Evolutionary conservation across 768 basidiomycete genomes (phyloP), one percentile per base, ranked within the genome.

Genomic region (Coprinopsis strossmayeri): DNA sequence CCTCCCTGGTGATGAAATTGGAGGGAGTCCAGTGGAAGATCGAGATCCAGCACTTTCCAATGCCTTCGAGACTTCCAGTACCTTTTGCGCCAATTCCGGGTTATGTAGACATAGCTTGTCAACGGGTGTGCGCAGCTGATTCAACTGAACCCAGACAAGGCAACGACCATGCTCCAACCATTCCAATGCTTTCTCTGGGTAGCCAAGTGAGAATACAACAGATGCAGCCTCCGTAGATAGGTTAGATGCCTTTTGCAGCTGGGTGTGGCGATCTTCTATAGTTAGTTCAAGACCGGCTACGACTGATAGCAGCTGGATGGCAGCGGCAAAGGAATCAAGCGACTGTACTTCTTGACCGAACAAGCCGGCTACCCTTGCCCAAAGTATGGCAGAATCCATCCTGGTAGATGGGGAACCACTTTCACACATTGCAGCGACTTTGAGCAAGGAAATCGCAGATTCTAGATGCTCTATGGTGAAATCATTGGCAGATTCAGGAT

Each of bases 101-200:
- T 55, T 25, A 23, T 34, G 37, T 24, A 20, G 23, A 0, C 34
- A 37, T 5, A 61, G 53, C 5, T 45, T 30, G 23, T 61, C 59
- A 5, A 59, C 20, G 12, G 59, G 58, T 9, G 52, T 59, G 18
- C 56, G 57, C 1, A 61, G 51, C 3, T 48, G 5, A 12, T 54
- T 40, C 7, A 52, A 28, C 32, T 61, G 59, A 15, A 43, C 40
- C 59, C 59, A 61, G 39, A 61, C 54, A 18, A 61, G 45, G 24
- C 54, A 52, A 2, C 59, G 55, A 18, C 59, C 59, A 34, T 59
- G 59, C 49, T 61, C 59, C 17, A 61, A 48, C 57, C 57, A 61
- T 28, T 61, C 59, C 5, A 61, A 28, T 17, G 59, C 57, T 23
- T 42, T 40, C 1, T 52, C 39, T 21, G 25, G 23, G n/a, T 37